Evolutionary conservation across 345 rosid species (phyloP).

Genomic region (Brassica incana): DNA sequence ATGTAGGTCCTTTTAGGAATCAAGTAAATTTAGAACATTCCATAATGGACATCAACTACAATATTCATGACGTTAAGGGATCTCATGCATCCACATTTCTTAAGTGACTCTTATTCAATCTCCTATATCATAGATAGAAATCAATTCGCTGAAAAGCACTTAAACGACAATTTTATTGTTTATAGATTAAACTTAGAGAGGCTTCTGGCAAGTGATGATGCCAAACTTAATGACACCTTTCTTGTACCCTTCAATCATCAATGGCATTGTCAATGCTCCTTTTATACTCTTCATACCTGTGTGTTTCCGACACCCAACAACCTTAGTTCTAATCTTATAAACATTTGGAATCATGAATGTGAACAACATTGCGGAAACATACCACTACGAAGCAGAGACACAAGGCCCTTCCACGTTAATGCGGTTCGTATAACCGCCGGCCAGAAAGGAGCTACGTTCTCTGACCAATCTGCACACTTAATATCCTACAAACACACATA

Average conservation of each 20-base stretch:
- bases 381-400: constrained; percentile 72
- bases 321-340: not conserved
- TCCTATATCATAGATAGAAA: not conserved
- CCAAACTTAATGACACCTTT: constrained; percentile 79
- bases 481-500: constrained; percentile 53
- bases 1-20: too few relatives aligned
- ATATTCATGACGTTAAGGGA: not conserved
- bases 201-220: constrained; percentile 76
- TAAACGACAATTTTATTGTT: not conserved
- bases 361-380: constrained; percentile 16
- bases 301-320: not conserved
- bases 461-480: constrained; percentile 84
- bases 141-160: constrained; percentile 1
- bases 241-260: constrained; percentile 88
- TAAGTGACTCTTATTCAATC: constrained; percentile 7
- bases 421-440: constrained; percentile 85
- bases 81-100: not conserved
- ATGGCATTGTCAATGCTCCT: constrained; percentile 90
- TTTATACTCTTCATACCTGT: constrained; percentile 70
- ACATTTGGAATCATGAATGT: not conserved
- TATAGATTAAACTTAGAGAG: constrained; percentile 26
- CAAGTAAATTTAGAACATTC: too few relatives aligned
- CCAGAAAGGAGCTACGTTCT: constrained; percentile 87
- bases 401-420: constrained; percentile 78
- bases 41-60: too few relatives aligned